Evolutionary conservation across 805 yeast species (phyloP).

Genomic region (Yamadazyma laniorum): DNA sequence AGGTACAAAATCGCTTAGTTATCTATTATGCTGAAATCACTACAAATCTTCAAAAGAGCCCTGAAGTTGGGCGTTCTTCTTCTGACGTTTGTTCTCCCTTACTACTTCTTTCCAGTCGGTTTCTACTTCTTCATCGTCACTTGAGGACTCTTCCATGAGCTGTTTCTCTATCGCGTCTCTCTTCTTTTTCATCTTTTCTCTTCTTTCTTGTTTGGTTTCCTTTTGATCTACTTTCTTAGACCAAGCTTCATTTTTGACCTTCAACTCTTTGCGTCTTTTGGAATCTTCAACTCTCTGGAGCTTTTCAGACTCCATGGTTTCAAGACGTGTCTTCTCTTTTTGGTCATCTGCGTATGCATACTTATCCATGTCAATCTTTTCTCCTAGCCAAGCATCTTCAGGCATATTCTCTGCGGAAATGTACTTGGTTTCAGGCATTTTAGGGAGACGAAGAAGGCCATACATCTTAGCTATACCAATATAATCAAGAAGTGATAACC

Average conservation of each 20-base stretch:
- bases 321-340: constrained; percentile 62
- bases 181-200: constrained; percentile 64
- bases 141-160: constrained; percentile 44
- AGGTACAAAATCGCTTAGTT: constrained; percentile 29
- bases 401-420: constrained; percentile 51
- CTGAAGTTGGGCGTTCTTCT: constrained; percentile 40
- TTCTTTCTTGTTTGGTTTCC: constrained; percentile 60
- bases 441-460: constrained; percentile 81
- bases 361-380: constrained; percentile 61
- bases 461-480: constrained; percentile 69
- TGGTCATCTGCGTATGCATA: constrained; percentile 62
- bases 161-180: constrained; percentile 65
- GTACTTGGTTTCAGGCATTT: constrained; percentile 84
- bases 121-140: constrained; percentile 46
- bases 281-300: constrained; percentile 37
- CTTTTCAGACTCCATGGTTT: constrained; percentile 51
- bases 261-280: constrained; percentile 42
- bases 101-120: constrained; percentile 90
- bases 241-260: constrained; percentile 71
- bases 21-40: constrained; percentile 1
- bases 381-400: constrained; percentile 73
- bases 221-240: constrained; percentile 64
- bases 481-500: constrained; percentile 69
- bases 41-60: constrained; percentile 60
- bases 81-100: constrained; percentile 59